Percentiles rank a stretch among this genome's conserved stretches.
These are phyloP conservation scores for Saitoella complicata DNA, from an alignment of 805 yeast genomes.

Conservation along the genomic window DNA sequence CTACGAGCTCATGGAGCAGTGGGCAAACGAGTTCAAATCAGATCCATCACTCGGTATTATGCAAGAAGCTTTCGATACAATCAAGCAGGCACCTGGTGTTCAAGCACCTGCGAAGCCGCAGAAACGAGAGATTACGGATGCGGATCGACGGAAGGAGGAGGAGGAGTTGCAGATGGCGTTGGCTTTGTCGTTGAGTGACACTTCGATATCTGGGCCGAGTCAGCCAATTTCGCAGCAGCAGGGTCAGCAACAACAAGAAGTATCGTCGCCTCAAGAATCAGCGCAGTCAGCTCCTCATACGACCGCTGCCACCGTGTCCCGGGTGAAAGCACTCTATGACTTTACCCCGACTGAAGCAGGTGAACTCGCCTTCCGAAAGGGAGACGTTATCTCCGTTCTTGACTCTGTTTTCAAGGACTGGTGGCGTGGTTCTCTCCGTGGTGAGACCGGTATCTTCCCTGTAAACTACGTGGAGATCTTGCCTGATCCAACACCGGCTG, in stretches of 20 bases:
- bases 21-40: constrained; percentile 42
- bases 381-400: constrained; percentile 73
- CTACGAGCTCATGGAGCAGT: constrained; percentile 50
- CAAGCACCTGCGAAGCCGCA: constrained; percentile 41
- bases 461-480: constrained; percentile 76
- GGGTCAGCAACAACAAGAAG: constrained; percentile 12
- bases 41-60: constrained; percentile 69
- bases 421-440: constrained; percentile 83
- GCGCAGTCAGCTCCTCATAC: constrained; percentile 3
- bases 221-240: constrained; percentile 2
- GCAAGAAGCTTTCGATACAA: constrained; percentile 39
- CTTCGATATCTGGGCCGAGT: constrained; percentile 8
- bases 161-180: constrained; percentile 64
- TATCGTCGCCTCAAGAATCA: constrained; percentile 4
- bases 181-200: constrained; percentile 54
- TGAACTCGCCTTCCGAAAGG: constrained; percentile 71
- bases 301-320: constrained; percentile 28
- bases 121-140: constrained; percentile 31
- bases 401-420: constrained; percentile 85
- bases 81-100: constrained; percentile 20
- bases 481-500: constrained; percentile 46
- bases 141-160: constrained; percentile 47
- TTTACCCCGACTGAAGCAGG: constrained; percentile 64
- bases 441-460: constrained; percentile 78
- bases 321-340: constrained; percentile 77